Percentiles rank a stretch among this genome's conserved stretches.
Conservation (phyloP, 1,139 yeast species). For the Taphrina populina region DNA sequence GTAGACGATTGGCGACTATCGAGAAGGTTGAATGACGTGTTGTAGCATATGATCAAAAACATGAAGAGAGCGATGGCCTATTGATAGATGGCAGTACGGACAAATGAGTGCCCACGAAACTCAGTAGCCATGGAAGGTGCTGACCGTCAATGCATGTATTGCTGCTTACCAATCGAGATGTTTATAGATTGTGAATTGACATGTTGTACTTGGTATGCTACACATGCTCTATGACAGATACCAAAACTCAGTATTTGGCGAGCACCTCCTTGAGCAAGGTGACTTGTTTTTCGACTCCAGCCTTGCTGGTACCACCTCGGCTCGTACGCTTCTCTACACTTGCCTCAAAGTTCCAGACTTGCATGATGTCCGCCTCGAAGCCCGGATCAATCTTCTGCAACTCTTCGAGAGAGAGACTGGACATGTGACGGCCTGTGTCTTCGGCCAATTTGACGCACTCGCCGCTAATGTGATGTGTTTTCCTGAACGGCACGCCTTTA, state of each 20-base stretch:
- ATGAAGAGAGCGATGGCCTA: too few relatives aligned
- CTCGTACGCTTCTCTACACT: slow-evolving; percentile 97
- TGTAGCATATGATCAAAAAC: too few relatives aligned
- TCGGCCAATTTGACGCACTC: slow-evolving; percentile 94
- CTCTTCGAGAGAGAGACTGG: slow-evolving; percentile 69
- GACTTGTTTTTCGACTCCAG: slow-evolving; percentile 80
- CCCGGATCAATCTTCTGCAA: slow-evolving; percentile 74
- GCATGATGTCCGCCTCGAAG: slow-evolving; percentile 75
- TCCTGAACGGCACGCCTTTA: slow-evolving; percentile 98
- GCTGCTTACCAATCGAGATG: too few relatives aligned
- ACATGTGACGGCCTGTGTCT: slow-evolving; percentile 73
- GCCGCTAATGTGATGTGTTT: slow-evolving; percentile 97
- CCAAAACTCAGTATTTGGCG: too few relatives aligned
- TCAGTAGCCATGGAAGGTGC: too few relatives aligned
- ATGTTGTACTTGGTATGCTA: too few relatives aligned
- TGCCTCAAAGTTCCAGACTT: slow-evolving; percentile 83
- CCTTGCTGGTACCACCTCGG: slow-evolving; percentile 92
- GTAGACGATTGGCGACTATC: not conserved
- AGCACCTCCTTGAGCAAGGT: slow-evolving; percentile 43
- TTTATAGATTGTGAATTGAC: too few relatives aligned
- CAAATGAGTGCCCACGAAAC: too few relatives aligned
- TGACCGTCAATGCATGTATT: too few relatives aligned
- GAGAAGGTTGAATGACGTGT: not conserved
- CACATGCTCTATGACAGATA: too few relatives aligned
- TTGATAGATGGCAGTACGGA: too few relatives aligned